Evolutionary conservation across 495 filamentous ascomycete species (phyloP).

Genomic region (Penicillium antarcticum): DNA sequence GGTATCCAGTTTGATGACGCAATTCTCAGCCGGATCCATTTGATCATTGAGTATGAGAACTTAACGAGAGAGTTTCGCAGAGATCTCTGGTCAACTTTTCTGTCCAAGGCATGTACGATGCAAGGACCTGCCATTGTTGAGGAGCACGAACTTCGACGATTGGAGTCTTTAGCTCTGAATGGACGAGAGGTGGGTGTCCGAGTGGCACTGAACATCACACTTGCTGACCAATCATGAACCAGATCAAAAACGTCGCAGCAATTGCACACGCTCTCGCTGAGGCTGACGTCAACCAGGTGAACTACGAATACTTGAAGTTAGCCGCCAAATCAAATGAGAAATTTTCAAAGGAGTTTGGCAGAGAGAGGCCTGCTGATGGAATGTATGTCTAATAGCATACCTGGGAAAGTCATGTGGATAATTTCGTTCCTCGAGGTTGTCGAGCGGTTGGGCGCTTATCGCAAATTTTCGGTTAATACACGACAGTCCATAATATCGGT

Average conservation of each 20-base stretch:
- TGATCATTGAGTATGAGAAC: constrained; percentile 38
- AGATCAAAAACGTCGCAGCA: constrained; percentile 25
- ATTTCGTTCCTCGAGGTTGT: background rate
- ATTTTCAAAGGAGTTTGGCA: constrained; percentile 18
- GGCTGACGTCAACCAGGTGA: constrained; percentile 10
- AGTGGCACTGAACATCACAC: background rate
- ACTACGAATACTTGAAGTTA: constrained; percentile 18
- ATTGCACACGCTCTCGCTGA: constrained; percentile 18
- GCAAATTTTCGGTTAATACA: constrained; percentile 9
- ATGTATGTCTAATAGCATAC: constrained; percentile 12
- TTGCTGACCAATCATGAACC: constrained; percentile 4
- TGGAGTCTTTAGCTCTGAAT: constrained; percentile 19
- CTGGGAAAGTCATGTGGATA: background rate
- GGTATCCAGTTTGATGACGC: constrained; percentile 35
- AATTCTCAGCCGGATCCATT: constrained; percentile 42
- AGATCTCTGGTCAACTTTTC: constrained; percentile 20
- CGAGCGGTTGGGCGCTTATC: background rate
- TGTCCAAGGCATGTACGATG: constrained; percentile 10
- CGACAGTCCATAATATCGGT: constrained; percentile 4
- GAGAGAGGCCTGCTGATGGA: constrained; percentile 1
- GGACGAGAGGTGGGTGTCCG: constrained; percentile 21
- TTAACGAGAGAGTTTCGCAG: constrained; percentile 22
- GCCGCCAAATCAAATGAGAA: constrained; percentile 21
- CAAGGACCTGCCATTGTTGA: constrained; percentile 16
- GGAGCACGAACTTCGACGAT: constrained; percentile 10